These are phyloP conservation scores for Lepidium didymum DNA, from an alignment of 345 rosid species.

Conservation along the genomic window DNA sequence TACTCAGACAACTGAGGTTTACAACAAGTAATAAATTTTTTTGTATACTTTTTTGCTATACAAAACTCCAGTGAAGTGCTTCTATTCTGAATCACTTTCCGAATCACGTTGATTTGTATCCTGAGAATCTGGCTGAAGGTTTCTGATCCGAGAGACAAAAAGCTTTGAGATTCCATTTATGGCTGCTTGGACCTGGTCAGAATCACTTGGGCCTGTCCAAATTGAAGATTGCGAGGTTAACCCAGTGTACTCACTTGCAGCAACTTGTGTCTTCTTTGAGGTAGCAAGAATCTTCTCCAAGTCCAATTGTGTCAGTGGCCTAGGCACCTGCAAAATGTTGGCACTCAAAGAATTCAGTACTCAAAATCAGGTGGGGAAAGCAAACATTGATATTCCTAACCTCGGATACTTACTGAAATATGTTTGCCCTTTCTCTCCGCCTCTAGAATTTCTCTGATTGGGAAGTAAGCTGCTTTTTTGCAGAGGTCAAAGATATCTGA, in stretches of 20 bases:
- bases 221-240: slow-evolving; percentile 44
- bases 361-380: not conserved
- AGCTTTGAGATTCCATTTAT: slow-evolving; percentile 72
- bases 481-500: slow-evolving; percentile 94
- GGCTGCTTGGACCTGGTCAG: slow-evolving; percentile 68
- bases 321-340: slow-evolving; percentile 41
- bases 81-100: slow-evolving; percentile 7
- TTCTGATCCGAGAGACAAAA: slow-evolving; percentile 54
- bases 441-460: slow-evolving; percentile 75
- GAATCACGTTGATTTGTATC: slow-evolving; percentile 27
- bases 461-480: slow-evolving; percentile 90
- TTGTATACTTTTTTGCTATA: slow-evolving; percentile 10
- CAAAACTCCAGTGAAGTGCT: not conserved
- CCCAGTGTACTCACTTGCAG: slow-evolving; percentile 59
- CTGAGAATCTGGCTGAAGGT: slow-evolving; percentile 49
- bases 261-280: slow-evolving; percentile 63
- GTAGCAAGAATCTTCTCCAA: slow-evolving; percentile 60
- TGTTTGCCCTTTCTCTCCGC: slow-evolving; percentile 66
- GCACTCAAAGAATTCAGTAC: not conserved
- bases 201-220: slow-evolving; percentile 43
- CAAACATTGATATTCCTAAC: not conserved
- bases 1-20: not conserved
- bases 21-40: not conserved
- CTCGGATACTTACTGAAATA: slow-evolving; percentile 33
- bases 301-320: slow-evolving; percentile 59